Evolutionary conservation across 2,329 filamentous ascomycete genomes (phyloP), one percentile per base, ranked within the genome.

Genomic region (Fusarium pseudograminearum): DNA sequence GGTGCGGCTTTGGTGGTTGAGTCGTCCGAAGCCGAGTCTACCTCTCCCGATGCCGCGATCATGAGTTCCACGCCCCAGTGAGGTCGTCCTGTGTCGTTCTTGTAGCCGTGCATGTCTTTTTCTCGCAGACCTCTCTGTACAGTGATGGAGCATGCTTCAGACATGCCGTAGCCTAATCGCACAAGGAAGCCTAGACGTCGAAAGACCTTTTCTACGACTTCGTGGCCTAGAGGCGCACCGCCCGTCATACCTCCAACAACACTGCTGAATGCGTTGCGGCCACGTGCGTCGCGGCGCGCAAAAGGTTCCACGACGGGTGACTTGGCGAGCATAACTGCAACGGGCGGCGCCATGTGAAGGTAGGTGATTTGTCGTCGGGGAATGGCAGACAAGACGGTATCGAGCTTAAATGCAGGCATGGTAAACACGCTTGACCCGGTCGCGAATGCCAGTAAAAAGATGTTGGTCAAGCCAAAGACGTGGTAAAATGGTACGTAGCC

Each of bases 401-500:
- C 74, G 59, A 93, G 91, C 67, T 91, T 89, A 77, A 93, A 94
- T 52, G 86, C 86, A 5, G 84, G 82, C 90, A 94, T 92, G 50
- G 91, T 83, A 76, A 92, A 93, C 10, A 91, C 86, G 0, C 87
- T 87, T 1, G 87, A 78, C 2, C 83, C 82, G 16, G 84, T 78
- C 5, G 81, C 81, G 4, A 85, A 80, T 16, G 89, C 84, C 65
- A 89, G 83, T 69, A 89, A 86, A 51, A 88, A 83, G 15, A 86
- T 87, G 80, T 92, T 82, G 55, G 75, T 75, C 8, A 83, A 89
- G 7, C 85, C 87, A 75, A 87, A 88, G 26, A 89, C 86, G 76
- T 91, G 89, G 74, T 90, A 92, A 80, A 92, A 89, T 3, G 92
- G 92, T 34, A 93, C 83, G 73, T 91, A 91, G 68, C 88, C 89